phyloP scores from a whole-genome alignment of 371 early-diverging fungal species.

The Gilbertella persicaria region DNA sequence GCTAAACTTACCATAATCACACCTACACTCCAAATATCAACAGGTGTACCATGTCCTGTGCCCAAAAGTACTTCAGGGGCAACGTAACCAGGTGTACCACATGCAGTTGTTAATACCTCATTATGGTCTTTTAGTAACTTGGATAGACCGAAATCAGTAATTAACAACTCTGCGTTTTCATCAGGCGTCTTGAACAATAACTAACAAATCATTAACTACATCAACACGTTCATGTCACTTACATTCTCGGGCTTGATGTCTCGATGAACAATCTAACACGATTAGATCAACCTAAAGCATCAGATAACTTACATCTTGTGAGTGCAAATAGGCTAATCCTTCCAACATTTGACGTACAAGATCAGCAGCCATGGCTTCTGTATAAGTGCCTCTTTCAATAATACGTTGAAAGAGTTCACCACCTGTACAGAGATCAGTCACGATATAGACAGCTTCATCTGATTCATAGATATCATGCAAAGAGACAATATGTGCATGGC shows the following conservation, averaged over 20 bases:
- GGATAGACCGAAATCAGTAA: conserved; percentile 83
- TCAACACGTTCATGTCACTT: neutral
- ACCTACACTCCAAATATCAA: conserved; percentile 92
- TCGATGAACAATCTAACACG: conserved; percentile 75
- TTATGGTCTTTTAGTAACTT: conserved; percentile 71
- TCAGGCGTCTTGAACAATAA: conserved; percentile 59
- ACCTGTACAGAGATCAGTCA: conserved; percentile 84
- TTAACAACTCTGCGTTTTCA: conserved; percentile 60
- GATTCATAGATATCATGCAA: conserved; percentile 80
- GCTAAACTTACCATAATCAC: conserved; percentile 66
- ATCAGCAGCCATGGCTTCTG: conserved; percentile 73
- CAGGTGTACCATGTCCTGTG: conserved; percentile 66
- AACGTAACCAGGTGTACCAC: conserved; percentile 89
- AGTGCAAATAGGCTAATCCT: conserved; percentile 81
- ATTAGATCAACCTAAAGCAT: neutral
- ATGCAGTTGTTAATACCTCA: conserved; percentile 73
- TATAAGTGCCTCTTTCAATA: conserved; percentile 74
- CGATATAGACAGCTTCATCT: conserved; percentile 77
- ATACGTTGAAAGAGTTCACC: conserved; percentile 88
- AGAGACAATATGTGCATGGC: conserved; percentile 78
- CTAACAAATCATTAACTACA: conserved; percentile 14
- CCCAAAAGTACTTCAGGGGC: conserved; percentile 83
- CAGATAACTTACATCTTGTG: conserved; percentile 49
- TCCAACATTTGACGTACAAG: conserved; percentile 73
- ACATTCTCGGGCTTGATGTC: conserved; percentile 86